Percentiles rank a stretch among this genome's conserved stretches.
phyloP scores from a whole-genome alignment of 2,329 filamentous ascomycete genomes.

The Exophiala xenobiotica region DNA sequence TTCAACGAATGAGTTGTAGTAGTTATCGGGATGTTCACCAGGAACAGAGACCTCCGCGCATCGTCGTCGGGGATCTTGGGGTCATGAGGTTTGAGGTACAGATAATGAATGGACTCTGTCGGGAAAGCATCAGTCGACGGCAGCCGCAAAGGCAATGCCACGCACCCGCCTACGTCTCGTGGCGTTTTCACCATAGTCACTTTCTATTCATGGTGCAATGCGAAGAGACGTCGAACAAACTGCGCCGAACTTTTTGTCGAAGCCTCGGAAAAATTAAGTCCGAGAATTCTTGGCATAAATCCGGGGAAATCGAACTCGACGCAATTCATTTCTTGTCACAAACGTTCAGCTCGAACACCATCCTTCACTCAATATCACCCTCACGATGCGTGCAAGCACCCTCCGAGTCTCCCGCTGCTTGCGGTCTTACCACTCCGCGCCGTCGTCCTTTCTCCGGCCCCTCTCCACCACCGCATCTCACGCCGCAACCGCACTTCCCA shows the following conservation, averaged over 20 bases:
- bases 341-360: neutral
- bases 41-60: constrained; percentile 77
- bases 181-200: constrained; percentile 37
- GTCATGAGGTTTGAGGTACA: constrained; percentile 81
- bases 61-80: constrained; percentile 73
- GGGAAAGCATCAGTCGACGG: constrained; percentile 64
- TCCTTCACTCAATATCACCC: no score
- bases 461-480: constrained; percentile 13
- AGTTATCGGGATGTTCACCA: constrained; percentile 87
- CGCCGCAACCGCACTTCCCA: constrained; percentile 49
- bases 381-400: constrained; percentile 11
- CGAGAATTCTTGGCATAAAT: no score
- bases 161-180: constrained; percentile 60
- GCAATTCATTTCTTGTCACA: neutral
- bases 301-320: constrained; percentile 8
- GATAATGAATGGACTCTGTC: constrained; percentile 67
- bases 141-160: constrained; percentile 66
- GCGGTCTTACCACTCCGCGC: constrained; percentile 1
- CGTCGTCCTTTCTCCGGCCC: constrained; percentile 6
- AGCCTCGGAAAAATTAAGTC: no score
- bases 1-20: constrained; percentile 76
- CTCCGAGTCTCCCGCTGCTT: constrained; percentile 1
- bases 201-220: no score
- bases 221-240: no score
- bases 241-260: no score